Base-by-base conservation (phyloP, 2,329 filamentous ascomycete genomes). In the Talaromyces piceae region DNA sequence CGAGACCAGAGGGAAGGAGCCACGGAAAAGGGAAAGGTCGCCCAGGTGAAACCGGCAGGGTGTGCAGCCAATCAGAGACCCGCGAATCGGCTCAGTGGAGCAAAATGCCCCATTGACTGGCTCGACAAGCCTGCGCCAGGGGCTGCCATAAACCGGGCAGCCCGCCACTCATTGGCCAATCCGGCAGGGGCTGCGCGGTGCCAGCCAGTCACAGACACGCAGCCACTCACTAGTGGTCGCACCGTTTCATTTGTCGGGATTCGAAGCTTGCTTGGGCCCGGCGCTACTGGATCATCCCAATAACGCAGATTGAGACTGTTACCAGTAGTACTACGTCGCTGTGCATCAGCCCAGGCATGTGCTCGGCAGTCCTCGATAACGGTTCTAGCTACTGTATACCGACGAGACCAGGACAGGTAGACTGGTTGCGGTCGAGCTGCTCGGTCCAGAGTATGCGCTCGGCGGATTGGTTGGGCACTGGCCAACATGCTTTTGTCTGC, bases 81-180 rank as follows among this genome's bases (percentile, higher is more conserved):
- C 28, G 16, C 16, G 22, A 48, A 23, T 16, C 27, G 25, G 16
- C 4, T 27, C n/a, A 30, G 39, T 25, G 18, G 22, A 30, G 8
- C 5, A 1, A 8, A n/a, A n/a, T 3, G 33, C 7, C 16, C 33
- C 33, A 37, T 9, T 18, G 7, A n/a, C 16, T 23, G 23, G 49
- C 30, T 23, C 33, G 13, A 27, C n/a, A n/a, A n/a, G n/a, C n/a
- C n/a, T n/a, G n/a, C 27, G 8, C 18, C 20, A 30, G 26, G 33
- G 48, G 48, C 27, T 41, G 31, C 12, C 18, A 41, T n/a, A 52
- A 48, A 52, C 50, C 45, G 22, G 49, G 49, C 41, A 51, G 33
- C n/a, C 16, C 20, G 45, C 16, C 13, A 16, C 30, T 18, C 2
- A 37, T 37, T 37, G 33, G 33, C 16, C 16, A 4, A 37, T 37